Percentiles rank a stretch among this genome's conserved stretches.
Conservation (phyloP, 176 grass and related monocot species). For the Raddia guianensis region DNA sequence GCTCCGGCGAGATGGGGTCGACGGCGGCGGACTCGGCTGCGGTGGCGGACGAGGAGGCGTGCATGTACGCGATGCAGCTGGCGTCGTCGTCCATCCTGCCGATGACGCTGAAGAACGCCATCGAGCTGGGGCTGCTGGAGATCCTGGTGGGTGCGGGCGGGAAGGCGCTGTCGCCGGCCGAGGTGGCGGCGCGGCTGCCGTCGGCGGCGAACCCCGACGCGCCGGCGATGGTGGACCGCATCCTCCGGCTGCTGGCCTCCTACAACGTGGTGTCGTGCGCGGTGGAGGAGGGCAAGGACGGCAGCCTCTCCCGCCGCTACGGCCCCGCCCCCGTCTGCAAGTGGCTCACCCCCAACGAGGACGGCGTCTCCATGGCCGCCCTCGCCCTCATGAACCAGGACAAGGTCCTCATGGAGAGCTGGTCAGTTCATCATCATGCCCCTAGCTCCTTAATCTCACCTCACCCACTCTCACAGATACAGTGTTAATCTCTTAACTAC, state of each 20-base stretch:
- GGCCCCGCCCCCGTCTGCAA: slow-evolving; percentile 64
- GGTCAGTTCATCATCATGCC: slow-evolving; percentile 37
- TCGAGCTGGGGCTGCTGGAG: slow-evolving; percentile 85
- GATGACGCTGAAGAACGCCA: slow-evolving; percentile 94
- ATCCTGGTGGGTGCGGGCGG: slow-evolving; percentile 46
- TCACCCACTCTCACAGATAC: too few species aligned
- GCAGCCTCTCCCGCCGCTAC: slow-evolving; percentile 47
- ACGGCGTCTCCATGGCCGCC: slow-evolving; percentile 92
- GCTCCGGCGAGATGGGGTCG: slow-evolving; percentile 53
- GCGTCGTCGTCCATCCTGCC: slow-evolving; percentile 80
- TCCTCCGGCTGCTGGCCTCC: slow-evolving; percentile 74
- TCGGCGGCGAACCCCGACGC: slow-evolving; percentile 50
- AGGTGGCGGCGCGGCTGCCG: slow-evolving; percentile 64
- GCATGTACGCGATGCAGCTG: slow-evolving; percentile 86
- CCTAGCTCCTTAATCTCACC: too few species aligned
- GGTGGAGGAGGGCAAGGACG: slow-evolving; percentile 54
- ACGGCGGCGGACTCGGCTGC: slow-evolving; percentile 37
- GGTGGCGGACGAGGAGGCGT: slow-evolving; percentile 79
- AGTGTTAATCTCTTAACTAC: too few species aligned
- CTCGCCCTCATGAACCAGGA: slow-evolving; percentile 90
- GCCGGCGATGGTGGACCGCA: slow-evolving; percentile 83
- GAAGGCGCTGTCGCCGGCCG: slow-evolving; percentile 46
- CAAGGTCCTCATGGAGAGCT: slow-evolving; percentile 98
- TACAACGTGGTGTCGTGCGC: slow-evolving; percentile 67
- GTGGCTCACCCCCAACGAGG: slow-evolving; percentile 85